A percentile compares a stretch with the other conserved stretches of the same genome.
Evolutionary conservation across 805 yeast species (phyloP).

Genomic region (Metschnikowia matae): DNA sequence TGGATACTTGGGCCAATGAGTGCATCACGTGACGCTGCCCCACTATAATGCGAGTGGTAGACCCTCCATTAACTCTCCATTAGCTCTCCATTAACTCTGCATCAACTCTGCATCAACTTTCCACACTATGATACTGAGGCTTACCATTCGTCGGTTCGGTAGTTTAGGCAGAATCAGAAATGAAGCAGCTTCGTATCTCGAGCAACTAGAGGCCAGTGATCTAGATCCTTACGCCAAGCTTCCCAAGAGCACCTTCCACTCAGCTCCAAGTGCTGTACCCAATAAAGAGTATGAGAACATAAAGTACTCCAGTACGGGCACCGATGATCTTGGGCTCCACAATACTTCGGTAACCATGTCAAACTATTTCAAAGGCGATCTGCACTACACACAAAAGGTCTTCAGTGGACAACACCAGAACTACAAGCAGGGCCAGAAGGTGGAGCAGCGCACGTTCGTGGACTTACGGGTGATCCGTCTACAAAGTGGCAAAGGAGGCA

Average conservation of each 20-base stretch:
- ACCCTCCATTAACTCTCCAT: no score
- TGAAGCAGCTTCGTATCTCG: background rate
- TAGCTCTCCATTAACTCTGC: no score
- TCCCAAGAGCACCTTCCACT: slow-evolving; percentile 9
- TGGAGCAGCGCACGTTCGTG: slow-evolving; percentile 37
- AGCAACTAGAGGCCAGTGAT: background rate
- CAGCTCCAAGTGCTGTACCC: background rate
- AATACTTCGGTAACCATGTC: slow-evolving; percentile 19
- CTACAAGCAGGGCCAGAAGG: slow-evolving; percentile 27
- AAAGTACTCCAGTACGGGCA: slow-evolving; percentile 4
- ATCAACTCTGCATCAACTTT: no score
- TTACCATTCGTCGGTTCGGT: slow-evolving; percentile 5
- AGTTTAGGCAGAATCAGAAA: background rate
- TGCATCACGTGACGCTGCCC: background rate
- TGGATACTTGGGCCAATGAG: background rate
- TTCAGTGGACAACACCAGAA: slow-evolving; percentile 29
- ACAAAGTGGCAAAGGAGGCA: slow-evolving; percentile 81
- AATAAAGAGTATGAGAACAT: slow-evolving; percentile 8
- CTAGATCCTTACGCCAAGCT: slow-evolving; percentile 12
- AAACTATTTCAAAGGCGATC: slow-evolving; percentile 40
- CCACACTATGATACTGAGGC: background rate
- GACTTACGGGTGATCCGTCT: slow-evolving; percentile 60
- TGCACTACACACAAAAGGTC: slow-evolving; percentile 37
- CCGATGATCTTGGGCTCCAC: slow-evolving; percentile 12
- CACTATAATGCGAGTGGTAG: slow-evolving; percentile 1